Evolutionary conservation across 2,329 filamentous ascomycete species (phyloP).

Genomic region (Myriangium duriaei): DNA sequence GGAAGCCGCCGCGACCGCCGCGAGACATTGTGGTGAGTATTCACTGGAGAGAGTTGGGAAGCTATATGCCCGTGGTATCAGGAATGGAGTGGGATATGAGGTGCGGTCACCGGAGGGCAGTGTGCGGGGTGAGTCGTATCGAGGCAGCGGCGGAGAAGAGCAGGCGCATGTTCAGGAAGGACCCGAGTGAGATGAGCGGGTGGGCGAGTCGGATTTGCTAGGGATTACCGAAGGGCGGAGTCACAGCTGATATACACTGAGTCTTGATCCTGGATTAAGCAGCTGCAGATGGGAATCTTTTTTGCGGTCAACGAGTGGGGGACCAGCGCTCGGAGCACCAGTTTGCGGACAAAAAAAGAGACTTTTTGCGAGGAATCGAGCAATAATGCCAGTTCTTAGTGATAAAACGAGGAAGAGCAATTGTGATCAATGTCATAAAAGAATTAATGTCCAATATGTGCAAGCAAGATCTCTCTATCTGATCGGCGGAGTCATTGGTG

Average conservation of each 20-base stretch:
- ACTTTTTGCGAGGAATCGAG: too few species aligned
- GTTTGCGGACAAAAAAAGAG: too few species aligned
- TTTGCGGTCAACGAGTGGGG: not conserved
- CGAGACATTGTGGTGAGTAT: conserved; percentile 17
- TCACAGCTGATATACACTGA: too few species aligned
- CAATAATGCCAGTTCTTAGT: too few species aligned
- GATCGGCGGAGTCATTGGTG: too few species aligned
- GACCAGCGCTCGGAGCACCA: not conserved
- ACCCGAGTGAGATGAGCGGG: not conserved
- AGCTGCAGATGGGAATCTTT: too few species aligned
- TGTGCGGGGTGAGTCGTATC: not conserved
- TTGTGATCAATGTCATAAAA: too few species aligned
- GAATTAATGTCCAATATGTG: too few species aligned
- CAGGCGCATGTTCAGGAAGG: not conserved
- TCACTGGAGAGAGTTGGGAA: not conserved
- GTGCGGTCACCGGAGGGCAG: not conserved
- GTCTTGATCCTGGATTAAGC: too few species aligned
- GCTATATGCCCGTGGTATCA: not conserved
- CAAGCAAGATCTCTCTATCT: too few species aligned
- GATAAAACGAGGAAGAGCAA: too few species aligned
- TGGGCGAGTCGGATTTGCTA: not conserved
- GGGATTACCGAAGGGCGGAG: not conserved
- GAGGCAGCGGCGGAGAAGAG: not conserved
- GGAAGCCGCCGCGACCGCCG: conserved; percentile 20
- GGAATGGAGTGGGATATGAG: too few species aligned